Percentiles rank a stretch among this genome's conserved stretches.
phyloP scores from a whole-genome alignment of 2,329 filamentous ascomycete species.

The Diaporthe ampelina region DNA sequence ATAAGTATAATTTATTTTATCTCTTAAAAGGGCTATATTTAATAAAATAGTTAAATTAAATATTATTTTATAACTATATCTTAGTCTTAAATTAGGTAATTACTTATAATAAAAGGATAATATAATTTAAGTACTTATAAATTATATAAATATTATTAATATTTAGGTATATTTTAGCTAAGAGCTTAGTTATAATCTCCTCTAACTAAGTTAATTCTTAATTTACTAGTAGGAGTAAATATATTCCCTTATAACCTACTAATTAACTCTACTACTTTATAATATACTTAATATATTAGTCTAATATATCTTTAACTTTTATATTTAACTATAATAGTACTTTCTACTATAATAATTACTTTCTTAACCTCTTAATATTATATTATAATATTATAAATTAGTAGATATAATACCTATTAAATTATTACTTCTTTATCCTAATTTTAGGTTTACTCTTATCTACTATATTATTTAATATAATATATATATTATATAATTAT shows the following conservation, averaged over 20 bases:
- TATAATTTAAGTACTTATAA: slow-evolving; percentile 6
- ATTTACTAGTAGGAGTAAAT: neutral
- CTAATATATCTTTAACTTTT: neutral
- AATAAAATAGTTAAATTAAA: slow-evolving; percentile 5
- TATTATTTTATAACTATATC: neutral
- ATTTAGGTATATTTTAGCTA: neutral
- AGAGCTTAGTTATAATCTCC: neutral
- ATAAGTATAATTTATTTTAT: neutral
- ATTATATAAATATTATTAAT: neutral
- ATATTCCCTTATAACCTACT: neutral
- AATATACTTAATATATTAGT: slow-evolving; percentile 1
- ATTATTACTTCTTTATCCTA: neutral
- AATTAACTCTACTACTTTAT: neutral
- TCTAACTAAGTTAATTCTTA: neutral
- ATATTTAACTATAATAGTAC: neutral
- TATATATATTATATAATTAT: neutral
- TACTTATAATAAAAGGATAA: neutral
- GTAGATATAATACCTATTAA: neutral
- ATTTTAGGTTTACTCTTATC: neutral
- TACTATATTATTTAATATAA: neutral
- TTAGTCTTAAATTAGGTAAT: neutral
- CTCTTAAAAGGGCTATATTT: neutral
- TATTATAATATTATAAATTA: neutral
- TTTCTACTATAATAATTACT: neutral
- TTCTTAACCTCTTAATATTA: neutral